Base-by-base conservation (phyloP, 2,329 filamentous ascomycete genomes). In the Microascus cirrosus region DNA sequence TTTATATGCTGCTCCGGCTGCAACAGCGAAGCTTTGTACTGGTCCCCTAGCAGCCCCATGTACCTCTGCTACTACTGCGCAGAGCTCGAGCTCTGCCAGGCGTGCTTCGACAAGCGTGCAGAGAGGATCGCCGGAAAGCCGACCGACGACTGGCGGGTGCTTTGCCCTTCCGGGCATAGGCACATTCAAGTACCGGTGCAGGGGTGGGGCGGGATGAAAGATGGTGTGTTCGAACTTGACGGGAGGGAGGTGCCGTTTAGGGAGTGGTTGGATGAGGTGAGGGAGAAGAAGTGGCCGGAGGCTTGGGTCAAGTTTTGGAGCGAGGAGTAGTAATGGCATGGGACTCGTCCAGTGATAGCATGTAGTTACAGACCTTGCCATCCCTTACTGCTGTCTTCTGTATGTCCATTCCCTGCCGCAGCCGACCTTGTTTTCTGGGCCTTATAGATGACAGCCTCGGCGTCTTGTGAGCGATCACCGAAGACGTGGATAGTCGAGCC, bases 41-140 rank as follows among this genome's bases (percentile, higher is more conserved):
- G 56, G 56, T n/a, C n/a, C n/a, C 4, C 32, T 11, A n/a, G 3
- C 18, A 35, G 45, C n/a, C 20, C 56, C 15, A 5, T 54, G 8
- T 54, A 58, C 35, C 22, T 58, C 3, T 58, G 56, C 56, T 45
- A 34, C 36, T 58, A 54, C 36, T 58, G 56, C 52, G 22, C 56
- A 7, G 50, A 50, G 35, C 12, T 51, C 18, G 51, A 54, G 18
- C 52, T 54, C 18, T 58, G 56, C 39, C n/a, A 54, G 28, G 45
- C 15, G 34, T 54, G 56, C 35, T 54, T 36, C 12, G 39, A 28
- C n/a, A 45, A 34, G 11, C 51, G 52, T 15, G 13, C 20, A 11
- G 35, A 50, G 20, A 48, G 20, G 55, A 15, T 39, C 8, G 20
- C 45, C 4, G 32, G 55, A 20, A 39, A 35, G 45, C 48, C 36